Conservation (phyloP, 1,284 basidiomycete genomes). For the Cryptococcus sp. region DNA sequence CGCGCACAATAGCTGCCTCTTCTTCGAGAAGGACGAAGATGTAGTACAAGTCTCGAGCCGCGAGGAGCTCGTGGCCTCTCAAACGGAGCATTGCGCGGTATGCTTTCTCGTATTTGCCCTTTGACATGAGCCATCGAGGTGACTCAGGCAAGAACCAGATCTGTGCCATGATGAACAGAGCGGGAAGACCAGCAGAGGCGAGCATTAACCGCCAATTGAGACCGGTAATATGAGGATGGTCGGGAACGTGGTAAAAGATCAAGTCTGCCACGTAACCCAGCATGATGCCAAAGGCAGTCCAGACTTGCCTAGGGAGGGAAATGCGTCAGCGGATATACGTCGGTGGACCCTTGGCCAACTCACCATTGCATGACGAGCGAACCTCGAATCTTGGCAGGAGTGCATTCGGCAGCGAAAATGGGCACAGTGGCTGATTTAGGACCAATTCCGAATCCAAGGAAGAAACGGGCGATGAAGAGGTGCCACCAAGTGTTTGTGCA, state of each 20-base stretch:
- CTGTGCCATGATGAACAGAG: constrained; percentile 36
- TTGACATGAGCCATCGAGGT: constrained; percentile 71
- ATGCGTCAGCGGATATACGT: too few species aligned
- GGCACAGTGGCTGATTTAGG: constrained; percentile 56
- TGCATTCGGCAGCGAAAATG: constrained; percentile 45
- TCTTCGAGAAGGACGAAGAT: constrained; percentile 68
- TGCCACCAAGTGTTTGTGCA: constrained; percentile 61
- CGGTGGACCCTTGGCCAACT: not conserved
- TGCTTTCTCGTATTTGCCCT: constrained; percentile 65
- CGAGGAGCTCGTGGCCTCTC: constrained; percentile 66
- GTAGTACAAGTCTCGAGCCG: constrained; percentile 65
- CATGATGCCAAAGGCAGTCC: constrained; percentile 56
- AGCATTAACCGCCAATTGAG: constrained; percentile 53
- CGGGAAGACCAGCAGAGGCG: constrained; percentile 52
- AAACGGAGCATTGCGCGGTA: constrained; percentile 64
- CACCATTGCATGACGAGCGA: constrained; percentile 55
- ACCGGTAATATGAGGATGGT: constrained; percentile 24
- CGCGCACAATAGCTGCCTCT: constrained; percentile 61
- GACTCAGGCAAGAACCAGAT: constrained; percentile 55
- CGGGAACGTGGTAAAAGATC: constrained; percentile 24
- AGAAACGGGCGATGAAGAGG: constrained; percentile 50
- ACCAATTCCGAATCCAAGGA: constrained; percentile 46
- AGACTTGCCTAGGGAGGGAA: constrained; percentile 46
- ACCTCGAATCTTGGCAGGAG: constrained; percentile 55
- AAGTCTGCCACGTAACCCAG: constrained; percentile 29